Evolutionary conservation across 768 basidiomycete species (phyloP).

Genomic region (Calocybe gangraenosa): DNA sequence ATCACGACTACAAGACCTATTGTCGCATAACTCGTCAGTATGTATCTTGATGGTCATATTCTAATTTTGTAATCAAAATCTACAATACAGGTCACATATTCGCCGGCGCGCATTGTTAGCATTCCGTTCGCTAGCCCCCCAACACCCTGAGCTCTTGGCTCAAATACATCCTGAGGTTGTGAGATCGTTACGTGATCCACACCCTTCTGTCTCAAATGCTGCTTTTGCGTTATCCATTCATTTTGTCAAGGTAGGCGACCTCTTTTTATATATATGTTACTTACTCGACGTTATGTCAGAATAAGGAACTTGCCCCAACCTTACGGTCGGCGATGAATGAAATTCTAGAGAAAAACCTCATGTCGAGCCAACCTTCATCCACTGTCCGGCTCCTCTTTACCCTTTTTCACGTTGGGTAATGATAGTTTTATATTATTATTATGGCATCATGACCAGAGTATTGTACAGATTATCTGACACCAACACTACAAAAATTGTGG

Average conservation of each 20-base stretch:
- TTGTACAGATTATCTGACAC: conserved; percentile 18
- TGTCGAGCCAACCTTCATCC: conserved; percentile 10
- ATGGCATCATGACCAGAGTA: neutral
- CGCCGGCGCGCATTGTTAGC: conserved; percentile 61
- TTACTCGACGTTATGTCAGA: neutral
- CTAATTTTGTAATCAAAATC: conserved; percentile 4
- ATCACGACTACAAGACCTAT: conserved; percentile 55
- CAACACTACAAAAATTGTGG: conserved; percentile 20
- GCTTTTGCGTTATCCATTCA: conserved; percentile 34
- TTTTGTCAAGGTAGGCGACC: conserved; percentile 20
- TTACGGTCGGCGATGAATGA: conserved; percentile 7
- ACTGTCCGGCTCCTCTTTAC: conserved; percentile 21
- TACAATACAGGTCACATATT: conserved; percentile 44
- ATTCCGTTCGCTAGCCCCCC: conserved; percentile 45
- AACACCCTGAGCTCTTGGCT: conserved; percentile 42
- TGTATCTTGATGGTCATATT: conserved; percentile 18
- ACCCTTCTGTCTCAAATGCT: conserved; percentile 39
- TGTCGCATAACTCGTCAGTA: conserved; percentile 77
- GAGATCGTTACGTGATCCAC: conserved; percentile 39
- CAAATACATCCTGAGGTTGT: conserved; percentile 34
- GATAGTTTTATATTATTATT: neutral
- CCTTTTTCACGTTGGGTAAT: conserved; percentile 27
- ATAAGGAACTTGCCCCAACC: conserved; percentile 1
- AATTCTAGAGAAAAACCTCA: conserved; percentile 3
- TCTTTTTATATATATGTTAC: too few species aligned